Conservation (phyloP, 257 asterid genomes). For the Plantago major region DNA sequence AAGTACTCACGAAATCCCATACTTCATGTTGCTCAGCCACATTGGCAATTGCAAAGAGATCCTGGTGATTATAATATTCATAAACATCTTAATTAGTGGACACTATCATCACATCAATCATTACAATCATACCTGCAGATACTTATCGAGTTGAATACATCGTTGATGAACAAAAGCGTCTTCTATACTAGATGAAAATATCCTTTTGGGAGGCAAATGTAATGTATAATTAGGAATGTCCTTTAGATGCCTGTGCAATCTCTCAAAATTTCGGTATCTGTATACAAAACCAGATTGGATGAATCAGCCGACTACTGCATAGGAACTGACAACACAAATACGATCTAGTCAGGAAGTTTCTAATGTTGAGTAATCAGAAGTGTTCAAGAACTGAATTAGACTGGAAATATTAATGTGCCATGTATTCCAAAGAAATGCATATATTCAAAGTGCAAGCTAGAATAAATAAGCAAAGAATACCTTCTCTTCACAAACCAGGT, state of each 20-base stretch:
- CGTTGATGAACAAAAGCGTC: conserved; percentile 92
- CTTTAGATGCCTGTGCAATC: conserved; percentile 80
- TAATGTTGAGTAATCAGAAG: too few species aligned
- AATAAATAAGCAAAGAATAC: too few species aligned
- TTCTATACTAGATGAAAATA: conserved; percentile 86
- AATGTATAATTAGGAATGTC: conserved; percentile 88
- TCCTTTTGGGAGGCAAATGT: conserved; percentile 93
- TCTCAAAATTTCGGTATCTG: conserved; percentile 92
- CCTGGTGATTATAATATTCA: conserved; percentile 39
- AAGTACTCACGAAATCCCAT: conserved; percentile 83
- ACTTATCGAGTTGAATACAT: conserved; percentile 86
- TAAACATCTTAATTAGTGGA: too few species aligned
- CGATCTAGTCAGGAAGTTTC: too few species aligned
- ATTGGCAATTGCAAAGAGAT: conserved; percentile 83
- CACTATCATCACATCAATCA: too few species aligned
- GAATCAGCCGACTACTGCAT: conserved; percentile 17
- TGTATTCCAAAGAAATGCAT: too few species aligned
- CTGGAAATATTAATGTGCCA: too few species aligned
- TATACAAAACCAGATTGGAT: conserved; percentile 24
- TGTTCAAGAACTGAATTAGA: too few species aligned
- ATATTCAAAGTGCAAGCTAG: too few species aligned
- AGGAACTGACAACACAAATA: conserved; percentile 4
- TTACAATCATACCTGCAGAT: conserved; percentile 62
- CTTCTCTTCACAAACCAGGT: conserved; percentile 95
- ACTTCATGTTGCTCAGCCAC: conserved; percentile 98